These are phyloP conservation scores for Microbotryomycetes sp. DNA, from an alignment of 1,284 basidiomycete genomes.

Conservation along the genomic window DNA sequence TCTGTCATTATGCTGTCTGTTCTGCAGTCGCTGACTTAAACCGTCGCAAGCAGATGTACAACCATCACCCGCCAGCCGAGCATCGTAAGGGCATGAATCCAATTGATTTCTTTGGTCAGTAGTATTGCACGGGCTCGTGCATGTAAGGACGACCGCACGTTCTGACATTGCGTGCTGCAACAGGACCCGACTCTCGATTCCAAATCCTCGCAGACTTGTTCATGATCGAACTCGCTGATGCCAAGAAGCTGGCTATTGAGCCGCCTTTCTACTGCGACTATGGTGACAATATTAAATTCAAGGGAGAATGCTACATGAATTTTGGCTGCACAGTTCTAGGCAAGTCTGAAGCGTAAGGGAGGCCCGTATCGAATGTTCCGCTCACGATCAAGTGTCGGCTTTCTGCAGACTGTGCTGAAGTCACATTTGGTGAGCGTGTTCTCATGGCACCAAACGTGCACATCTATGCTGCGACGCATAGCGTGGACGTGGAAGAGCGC, in stretches of 20 bases:
- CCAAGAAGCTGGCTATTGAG: constrained; percentile 31
- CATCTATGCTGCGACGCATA: constrained; percentile 35
- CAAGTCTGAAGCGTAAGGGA: constrained; percentile 16
- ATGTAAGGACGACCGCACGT: not conserved
- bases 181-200: not conserved
- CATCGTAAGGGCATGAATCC: not conserved
- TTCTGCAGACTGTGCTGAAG: constrained; percentile 12
- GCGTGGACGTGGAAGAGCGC: constrained; percentile 25
- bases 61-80: not conserved
- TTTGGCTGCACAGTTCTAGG: constrained; percentile 31
- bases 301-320: constrained; percentile 32
- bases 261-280: constrained; percentile 35
- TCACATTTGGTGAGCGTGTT: constrained; percentile 24
- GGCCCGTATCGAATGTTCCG: not conserved
- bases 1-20: not conserved
- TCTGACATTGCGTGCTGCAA: not conserved
- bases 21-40: not conserved
- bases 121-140: not conserved
- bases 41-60: not conserved
- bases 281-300: constrained; percentile 28
- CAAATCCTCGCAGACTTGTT: constrained; percentile 32
- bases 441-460: constrained; percentile 30
- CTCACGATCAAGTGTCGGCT: too few species aligned
- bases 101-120: not conserved
- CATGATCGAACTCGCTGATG: constrained; percentile 17